Evolutionary conservation across 352 stramenopile genomes (phyloP).

Genomic region (Thalassiosira oceanica): DNA sequence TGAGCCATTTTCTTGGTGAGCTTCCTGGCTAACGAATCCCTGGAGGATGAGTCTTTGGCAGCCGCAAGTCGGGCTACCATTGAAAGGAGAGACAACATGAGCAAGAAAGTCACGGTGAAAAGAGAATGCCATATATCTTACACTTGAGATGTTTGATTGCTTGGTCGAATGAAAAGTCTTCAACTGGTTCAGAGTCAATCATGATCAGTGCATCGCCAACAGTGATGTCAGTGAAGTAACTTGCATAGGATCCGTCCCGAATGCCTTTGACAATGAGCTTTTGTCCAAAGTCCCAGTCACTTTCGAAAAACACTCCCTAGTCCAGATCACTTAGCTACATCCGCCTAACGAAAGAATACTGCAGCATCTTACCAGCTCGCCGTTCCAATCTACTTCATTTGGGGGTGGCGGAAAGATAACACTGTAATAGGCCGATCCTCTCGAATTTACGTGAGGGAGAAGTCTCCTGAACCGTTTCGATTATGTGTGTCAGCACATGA

Average conservation of each 20-base stretch:
- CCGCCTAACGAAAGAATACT: too few species aligned
- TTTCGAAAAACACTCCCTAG: too few species aligned
- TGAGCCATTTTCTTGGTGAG: too few species aligned
- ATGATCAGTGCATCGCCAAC: constrained; percentile 78
- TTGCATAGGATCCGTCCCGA: constrained; percentile 77
- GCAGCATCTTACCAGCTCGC: constrained; percentile 80
- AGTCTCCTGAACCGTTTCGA: too few species aligned
- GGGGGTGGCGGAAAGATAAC: constrained; percentile 66
- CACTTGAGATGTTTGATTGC: constrained; percentile 76
- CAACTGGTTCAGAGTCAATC: constrained; percentile 67
- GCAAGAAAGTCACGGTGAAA: not conserved
- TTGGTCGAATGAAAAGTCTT: constrained; percentile 70
- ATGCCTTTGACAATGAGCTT: constrained; percentile 83
- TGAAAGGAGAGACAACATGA: constrained; percentile 1
- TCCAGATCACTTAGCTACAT: too few species aligned
- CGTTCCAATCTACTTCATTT: constrained; percentile 62
- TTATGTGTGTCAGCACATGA: too few species aligned
- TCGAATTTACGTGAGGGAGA: constrained; percentile 44
- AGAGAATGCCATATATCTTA: constrained; percentile 9
- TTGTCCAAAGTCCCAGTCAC: constrained; percentile 81
- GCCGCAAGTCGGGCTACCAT: constrained; percentile 25
- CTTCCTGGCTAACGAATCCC: too few species aligned
- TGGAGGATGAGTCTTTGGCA: constrained; percentile 33
- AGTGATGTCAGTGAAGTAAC: constrained; percentile 43
- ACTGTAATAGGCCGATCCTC: constrained; percentile 70